These are phyloP conservation scores for Cladosporium velox DNA, from an alignment of 2,329 filamentous ascomycete genomes.

Conservation along the genomic window DNA sequence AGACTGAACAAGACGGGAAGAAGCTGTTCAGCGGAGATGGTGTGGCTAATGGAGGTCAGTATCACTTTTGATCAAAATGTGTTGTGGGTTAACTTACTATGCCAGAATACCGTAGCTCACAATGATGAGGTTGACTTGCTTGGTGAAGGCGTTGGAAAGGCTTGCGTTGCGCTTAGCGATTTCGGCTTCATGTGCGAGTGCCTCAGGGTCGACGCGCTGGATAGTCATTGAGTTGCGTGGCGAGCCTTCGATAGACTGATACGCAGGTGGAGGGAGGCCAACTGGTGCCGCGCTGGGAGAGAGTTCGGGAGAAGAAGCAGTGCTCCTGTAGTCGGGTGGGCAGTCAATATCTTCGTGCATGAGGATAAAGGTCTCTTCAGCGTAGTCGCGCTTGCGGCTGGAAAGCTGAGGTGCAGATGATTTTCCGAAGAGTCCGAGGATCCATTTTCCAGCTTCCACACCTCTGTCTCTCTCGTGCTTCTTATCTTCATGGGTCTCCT, in stretches of 20 bases:
- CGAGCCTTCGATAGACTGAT: slow-evolving; percentile 37
- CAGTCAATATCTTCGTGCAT: slow-evolving; percentile 60
- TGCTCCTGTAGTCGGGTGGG: slow-evolving; percentile 68
- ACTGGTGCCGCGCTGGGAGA: slow-evolving; percentile 27
- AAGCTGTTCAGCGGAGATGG: slow-evolving; percentile 93
- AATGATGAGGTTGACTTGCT: slow-evolving; percentile 83
- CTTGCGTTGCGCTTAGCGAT: slow-evolving; percentile 38
- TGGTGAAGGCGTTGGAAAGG: slow-evolving; percentile 70
- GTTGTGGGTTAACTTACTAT: slow-evolving; percentile 68
- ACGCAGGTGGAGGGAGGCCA: slow-evolving; percentile 36
- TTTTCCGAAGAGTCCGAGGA: slow-evolving; percentile 46
- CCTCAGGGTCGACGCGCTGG: slow-evolving; percentile 20
- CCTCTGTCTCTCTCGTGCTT: slow-evolving; percentile 76
- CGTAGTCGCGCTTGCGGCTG: slow-evolving; percentile 46
- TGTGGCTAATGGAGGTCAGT: slow-evolving; percentile 65
- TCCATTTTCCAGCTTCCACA: slow-evolving; percentile 71
- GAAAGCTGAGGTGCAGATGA: slow-evolving; percentile 28
- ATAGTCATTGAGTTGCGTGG: slow-evolving; percentile 28
- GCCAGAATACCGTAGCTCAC: slow-evolving; percentile 88
- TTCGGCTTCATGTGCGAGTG: slow-evolving; percentile 30
- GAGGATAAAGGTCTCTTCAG: slow-evolving; percentile 64
- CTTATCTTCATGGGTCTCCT: slow-evolving; percentile 88
- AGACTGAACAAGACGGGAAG: slow-evolving; percentile 90
- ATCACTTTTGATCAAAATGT: neutral
- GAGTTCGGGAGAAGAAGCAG: slow-evolving; percentile 56